A percentile compares a stretch with the other conserved stretches of the same genome.
phyloP scores from a whole-genome alignment of 257 asterid genomes.

The Voacanga thouarsii region DNA sequence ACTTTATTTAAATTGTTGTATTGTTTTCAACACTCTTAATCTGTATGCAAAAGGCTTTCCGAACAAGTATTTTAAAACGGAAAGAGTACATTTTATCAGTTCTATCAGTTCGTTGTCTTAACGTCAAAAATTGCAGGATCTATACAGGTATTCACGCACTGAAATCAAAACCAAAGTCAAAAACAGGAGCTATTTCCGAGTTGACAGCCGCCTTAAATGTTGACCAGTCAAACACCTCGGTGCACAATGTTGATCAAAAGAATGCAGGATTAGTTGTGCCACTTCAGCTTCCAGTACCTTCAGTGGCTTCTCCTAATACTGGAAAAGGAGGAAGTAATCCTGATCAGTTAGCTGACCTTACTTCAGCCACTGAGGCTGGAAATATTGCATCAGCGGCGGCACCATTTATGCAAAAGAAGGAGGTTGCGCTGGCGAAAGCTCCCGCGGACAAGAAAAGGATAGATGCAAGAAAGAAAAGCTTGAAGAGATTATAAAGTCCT shows the following conservation, averaged over 20 bases:
- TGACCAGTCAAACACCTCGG: conserved; percentile 55
- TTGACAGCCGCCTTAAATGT: conserved; percentile 55
- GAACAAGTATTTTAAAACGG: too few relatives aligned
- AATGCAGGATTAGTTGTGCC: conserved; percentile 38
- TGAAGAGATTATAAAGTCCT: conserved; percentile 31
- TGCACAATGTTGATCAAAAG: conserved; percentile 53
- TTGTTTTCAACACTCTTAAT: too few relatives aligned
- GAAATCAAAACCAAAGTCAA: conserved; percentile 66
- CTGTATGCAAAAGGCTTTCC: too few relatives aligned
- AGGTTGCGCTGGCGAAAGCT: conserved; percentile 46
- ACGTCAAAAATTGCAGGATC: conserved; percentile 42
- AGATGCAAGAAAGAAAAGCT: conserved; percentile 90
- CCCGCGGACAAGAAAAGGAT: conserved; percentile 79
- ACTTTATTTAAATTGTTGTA: too few relatives aligned
- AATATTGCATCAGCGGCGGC: conserved; percentile 48
- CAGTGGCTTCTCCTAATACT: conserved; percentile 45
- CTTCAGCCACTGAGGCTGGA: conserved; percentile 42
- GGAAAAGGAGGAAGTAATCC: conserved; percentile 53
- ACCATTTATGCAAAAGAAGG: conserved; percentile 57
- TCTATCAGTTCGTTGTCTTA: background rate
- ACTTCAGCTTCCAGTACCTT: conserved; percentile 43
- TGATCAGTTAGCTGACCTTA: conserved; percentile 33
- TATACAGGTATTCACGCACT: conserved; percentile 83
- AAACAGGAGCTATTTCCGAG: conserved; percentile 72
- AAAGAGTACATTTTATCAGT: too few relatives aligned